Base-by-base conservation (phyloP, 768 basidiomycete genomes). In the Mycena polygramma region DNA sequence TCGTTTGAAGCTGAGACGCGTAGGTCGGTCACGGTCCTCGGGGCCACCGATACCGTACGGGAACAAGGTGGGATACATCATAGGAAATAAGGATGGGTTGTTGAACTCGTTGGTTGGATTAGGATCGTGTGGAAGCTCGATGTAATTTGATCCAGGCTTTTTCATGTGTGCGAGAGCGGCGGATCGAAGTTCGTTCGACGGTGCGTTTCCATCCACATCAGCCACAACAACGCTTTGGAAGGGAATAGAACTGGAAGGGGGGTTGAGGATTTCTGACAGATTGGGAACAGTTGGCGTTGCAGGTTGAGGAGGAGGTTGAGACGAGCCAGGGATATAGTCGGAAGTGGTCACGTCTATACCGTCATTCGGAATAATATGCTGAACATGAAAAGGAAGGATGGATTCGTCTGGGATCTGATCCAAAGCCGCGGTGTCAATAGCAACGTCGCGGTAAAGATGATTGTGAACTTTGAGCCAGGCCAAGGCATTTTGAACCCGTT, bases 21-120 rank as follows among this genome's bases (percentile, higher is more conserved):
- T 24, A 15, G 7, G 22, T 19, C 58, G 1, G 26, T 46, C 5
- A 11, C 57, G 30, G 49, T 39, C 41, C 10, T 61, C 58, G 11
- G 48, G 22, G 8, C 52, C 48, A 14, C 37, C 62, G 37, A 35
- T 10, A 15, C 58, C 58, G 22, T 59, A 59, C 8, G 58, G 58
- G 17, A 59, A 46, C 15, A 59, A 30, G 0, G 58, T 59, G 13
- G 58, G 58, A 14, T 59, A 59, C 24, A 59, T 59, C 41, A 59
- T 17, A 13, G 58, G 58, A 15, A 59, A 59, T 2, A 59, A 17
- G 19, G 26, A 19, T 0, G 58, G 58, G 22, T 46, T 59, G 8
- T 45, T 59, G 24, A 59, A 46, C 43, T 66, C 53, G 37, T 70
- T 53, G 11, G 20, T 63, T 30, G 55, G 69, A 20, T 26, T 14